Conservation (phyloP, 225 moss, liverwort and hornwort genomes). For the Physcomitrium patens region DNA sequence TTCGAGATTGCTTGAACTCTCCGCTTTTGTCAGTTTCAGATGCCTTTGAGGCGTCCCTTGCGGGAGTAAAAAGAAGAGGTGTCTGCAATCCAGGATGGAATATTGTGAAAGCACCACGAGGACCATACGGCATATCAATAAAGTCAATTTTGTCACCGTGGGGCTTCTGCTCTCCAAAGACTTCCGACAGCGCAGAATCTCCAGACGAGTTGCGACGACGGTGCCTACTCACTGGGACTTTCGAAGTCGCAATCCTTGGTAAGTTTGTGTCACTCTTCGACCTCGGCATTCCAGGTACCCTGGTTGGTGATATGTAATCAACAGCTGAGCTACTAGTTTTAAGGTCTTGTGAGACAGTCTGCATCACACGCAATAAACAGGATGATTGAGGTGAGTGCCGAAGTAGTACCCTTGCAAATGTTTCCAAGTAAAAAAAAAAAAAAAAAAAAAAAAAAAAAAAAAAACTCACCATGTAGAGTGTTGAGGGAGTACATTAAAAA, state of each 20-base stretch:
- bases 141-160: slow-evolving; percentile 16
- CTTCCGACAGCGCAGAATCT: not conserved
- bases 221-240: slow-evolving; percentile 7
- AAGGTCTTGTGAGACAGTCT: slow-evolving; percentile 30
- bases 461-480: no score
- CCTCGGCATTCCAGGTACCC: slow-evolving; percentile 25
- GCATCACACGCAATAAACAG: slow-evolving; percentile 14
- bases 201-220: slow-evolving; percentile 11
- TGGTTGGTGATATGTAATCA: slow-evolving; percentile 20
- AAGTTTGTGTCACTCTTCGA: slow-evolving; percentile 44
- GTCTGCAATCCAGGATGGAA: slow-evolving; percentile 25
- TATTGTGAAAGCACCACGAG: slow-evolving; percentile 36
- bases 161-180: not conserved
- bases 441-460: no score
- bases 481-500: no score
- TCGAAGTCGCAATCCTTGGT: slow-evolving; percentile 3
- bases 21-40: no score
- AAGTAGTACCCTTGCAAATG: no score
- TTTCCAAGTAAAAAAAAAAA: no score
- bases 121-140: slow-evolving; percentile 43
- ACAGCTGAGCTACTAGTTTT: slow-evolving; percentile 12
- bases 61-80: not conserved
- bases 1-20: no score
- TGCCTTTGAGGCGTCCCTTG: no score
- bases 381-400: not conserved